Percentiles rank a stretch among this genome's conserved stretches.
Conservation (phyloP, 148 eudicot genomes). For the Bassia scoparia region DNA sequence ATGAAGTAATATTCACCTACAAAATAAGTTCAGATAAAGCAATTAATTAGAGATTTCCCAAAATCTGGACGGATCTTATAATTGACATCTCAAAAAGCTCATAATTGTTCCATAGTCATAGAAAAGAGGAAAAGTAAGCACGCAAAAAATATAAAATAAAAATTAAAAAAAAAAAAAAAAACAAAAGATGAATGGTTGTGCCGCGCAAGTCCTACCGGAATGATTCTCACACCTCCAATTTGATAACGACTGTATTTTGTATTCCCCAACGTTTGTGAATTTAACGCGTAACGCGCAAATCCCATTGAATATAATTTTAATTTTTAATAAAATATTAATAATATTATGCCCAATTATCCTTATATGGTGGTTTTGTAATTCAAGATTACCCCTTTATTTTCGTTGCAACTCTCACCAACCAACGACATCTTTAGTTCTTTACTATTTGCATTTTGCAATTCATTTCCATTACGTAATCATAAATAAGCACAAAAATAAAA, state of each 20-base stretch:
- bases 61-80: no score
- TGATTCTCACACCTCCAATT: neutral
- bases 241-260: neutral
- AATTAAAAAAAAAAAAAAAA: neutral
- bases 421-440: neutral
- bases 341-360: no score
- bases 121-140: no score
- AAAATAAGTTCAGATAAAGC: no score
- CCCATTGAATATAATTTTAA: neutral
- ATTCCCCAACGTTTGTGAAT: neutral
- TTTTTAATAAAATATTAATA: no score
- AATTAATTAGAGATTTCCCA: no score
- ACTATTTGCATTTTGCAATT: neutral
- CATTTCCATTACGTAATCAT: neutral
- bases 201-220: neutral
- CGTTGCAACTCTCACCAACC: constrained; percentile 10
- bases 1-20: no score
- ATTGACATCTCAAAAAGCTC: no score
- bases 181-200: neutral
- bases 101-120: no score
- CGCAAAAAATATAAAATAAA: no score
- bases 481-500: neutral
- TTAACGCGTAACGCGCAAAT: neutral
- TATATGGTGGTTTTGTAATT: no score
- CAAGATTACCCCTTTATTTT: neutral